Percentiles rank a stretch among this genome's conserved stretches.
phyloP scores from a whole-genome alignment of 768 basidiomycete genomes.

The Pleurotus cornucopiae region DNA sequence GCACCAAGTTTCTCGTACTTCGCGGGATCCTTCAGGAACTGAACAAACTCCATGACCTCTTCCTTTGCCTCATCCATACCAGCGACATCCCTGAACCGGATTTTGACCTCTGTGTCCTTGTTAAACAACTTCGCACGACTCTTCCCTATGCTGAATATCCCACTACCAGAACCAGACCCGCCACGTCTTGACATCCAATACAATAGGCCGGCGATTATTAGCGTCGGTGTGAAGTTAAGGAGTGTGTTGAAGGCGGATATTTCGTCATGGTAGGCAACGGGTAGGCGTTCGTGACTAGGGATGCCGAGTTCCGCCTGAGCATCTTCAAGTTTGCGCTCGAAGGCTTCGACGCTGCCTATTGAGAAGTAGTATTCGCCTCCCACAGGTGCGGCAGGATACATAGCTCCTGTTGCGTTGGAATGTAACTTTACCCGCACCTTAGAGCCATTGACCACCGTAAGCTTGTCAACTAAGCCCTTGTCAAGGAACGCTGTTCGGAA shows the following conservation, averaged over 20 bases:
- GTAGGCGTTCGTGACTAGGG: conserved; percentile 88
- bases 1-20: conserved; percentile 96
- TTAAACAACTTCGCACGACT: conserved; percentile 93
- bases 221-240: conserved; percentile 91
- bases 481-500: conserved; percentile 96
- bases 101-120: conserved; percentile 91
- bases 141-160: conserved; percentile 97
- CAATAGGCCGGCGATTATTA: conserved; percentile 86
- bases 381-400: conserved; percentile 59
- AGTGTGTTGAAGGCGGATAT: conserved; percentile 78
- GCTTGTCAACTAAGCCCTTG: conserved; percentile 92
- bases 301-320: conserved; percentile 92
- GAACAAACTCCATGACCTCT: conserved; percentile 99
- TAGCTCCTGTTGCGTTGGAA: conserved; percentile 77
- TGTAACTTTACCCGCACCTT: conserved; percentile 92
- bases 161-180: conserved; percentile 57
- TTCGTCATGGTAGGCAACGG: conserved; percentile 96
- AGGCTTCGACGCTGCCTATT: conserved; percentile 94
- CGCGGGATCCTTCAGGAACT: conserved; percentile 93
- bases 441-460: conserved; percentile 86
- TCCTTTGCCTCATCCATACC: conserved; percentile 99
- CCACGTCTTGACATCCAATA: conserved; percentile 83
- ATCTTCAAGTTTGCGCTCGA: conserved; percentile 92
- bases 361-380: conserved; percentile 84
- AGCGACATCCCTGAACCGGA: conserved; percentile 94